Percentiles rank a stretch among this genome's conserved stretches.
These are phyloP conservation scores for Musa balbisiana DNA, from an alignment of 202 grass and related monocot species.

Conservation along the genomic window DNA sequence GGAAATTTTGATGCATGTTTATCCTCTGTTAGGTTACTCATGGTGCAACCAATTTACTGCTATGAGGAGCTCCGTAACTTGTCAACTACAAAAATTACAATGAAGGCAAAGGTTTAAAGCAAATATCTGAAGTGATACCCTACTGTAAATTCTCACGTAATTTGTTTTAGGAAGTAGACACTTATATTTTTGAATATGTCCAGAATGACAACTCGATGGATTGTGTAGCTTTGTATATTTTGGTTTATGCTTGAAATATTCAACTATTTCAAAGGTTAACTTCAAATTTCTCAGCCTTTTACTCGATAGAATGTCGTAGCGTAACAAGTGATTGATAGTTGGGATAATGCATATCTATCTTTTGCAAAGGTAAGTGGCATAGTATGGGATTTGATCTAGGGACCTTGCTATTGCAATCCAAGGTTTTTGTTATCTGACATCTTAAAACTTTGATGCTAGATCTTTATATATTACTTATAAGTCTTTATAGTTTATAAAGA, in stretches of 20 bases:
- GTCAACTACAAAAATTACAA: conserved; percentile 38
- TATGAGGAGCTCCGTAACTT: conserved; percentile 83
- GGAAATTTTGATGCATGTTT: neutral
- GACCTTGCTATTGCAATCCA: too few relatives aligned
- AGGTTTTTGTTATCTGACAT: too few relatives aligned
- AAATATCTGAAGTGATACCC: conserved; percentile 30
- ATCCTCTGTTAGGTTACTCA: conserved; percentile 59
- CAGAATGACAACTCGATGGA: neutral
- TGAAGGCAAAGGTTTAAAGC: conserved; percentile 44
- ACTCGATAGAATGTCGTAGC: neutral
- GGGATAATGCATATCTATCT: neutral
- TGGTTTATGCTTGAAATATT: neutral
- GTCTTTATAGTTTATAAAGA: too few relatives aligned
- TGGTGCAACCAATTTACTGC: conserved; percentile 85
- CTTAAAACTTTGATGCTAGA: too few relatives aligned
- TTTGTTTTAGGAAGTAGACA: neutral
- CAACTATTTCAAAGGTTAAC: neutral
- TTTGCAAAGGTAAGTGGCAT: too few relatives aligned
- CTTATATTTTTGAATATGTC: neutral
- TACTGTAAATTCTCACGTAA: conserved; percentile 40
- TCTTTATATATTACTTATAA: too few relatives aligned
- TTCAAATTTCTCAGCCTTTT: neutral
- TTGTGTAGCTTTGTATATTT: neutral
- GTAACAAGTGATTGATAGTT: neutral
- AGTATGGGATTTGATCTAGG: too few relatives aligned